These are phyloP conservation scores for Trichoderma sp. DNA, from an alignment of 2,329 filamentous ascomycete genomes.

Conservation along the genomic window DNA sequence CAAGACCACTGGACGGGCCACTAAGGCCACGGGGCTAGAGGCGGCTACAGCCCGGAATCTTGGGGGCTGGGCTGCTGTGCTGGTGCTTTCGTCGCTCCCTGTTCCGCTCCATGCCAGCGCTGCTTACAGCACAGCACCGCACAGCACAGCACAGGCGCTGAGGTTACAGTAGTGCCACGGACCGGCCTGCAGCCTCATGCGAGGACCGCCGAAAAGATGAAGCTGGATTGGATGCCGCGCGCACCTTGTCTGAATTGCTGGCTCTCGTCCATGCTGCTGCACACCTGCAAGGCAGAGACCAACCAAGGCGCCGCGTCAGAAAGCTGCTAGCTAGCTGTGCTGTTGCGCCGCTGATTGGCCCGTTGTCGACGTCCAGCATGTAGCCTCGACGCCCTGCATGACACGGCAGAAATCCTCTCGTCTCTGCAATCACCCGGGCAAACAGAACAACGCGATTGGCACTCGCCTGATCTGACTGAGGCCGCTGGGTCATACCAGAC, in stretches of 20 bases:
- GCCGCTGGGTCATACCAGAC: neutral
- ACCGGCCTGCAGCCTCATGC: neutral
- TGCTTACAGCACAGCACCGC: too few species aligned
- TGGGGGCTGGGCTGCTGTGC: constrained; percentile 3
- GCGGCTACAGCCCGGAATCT: neutral
- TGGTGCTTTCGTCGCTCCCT: too few species aligned
- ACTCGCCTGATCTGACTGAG: neutral
- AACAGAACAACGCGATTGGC: constrained; percentile 3
- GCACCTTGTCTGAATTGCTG: too few species aligned
- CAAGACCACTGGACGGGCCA: too few species aligned
- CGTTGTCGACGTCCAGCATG: neutral
- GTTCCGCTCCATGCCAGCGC: neutral
- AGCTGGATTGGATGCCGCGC: neutral
- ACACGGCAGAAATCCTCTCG: constrained; percentile 4
- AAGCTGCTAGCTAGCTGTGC: neutral
- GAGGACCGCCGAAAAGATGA: neutral
- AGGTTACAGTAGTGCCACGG: neutral
- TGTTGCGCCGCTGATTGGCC: neutral
- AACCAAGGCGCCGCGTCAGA: neutral
- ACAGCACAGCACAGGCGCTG: too few species aligned
- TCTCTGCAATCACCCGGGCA: constrained; percentile 1
- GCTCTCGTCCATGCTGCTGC: neutral
- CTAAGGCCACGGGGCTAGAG: neutral
- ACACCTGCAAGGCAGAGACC: neutral
- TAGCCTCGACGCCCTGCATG: constrained; percentile 10